phyloP scores from a whole-genome alignment of 148 eudicot genomes.

The Vaccinium darrowii region DNA sequence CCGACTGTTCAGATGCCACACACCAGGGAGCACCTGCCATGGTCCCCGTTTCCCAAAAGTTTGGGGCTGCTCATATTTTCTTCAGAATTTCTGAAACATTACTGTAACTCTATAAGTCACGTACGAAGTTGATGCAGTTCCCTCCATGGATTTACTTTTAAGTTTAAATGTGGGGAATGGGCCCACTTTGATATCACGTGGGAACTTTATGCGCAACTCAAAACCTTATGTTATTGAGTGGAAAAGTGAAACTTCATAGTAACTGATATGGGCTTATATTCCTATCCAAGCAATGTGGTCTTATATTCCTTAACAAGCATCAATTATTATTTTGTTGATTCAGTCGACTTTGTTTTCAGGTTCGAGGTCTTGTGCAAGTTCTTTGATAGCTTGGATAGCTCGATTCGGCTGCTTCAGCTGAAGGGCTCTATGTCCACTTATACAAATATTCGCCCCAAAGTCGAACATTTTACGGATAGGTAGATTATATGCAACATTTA shows the following conservation, averaged over 20 bases:
- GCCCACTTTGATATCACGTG: too few relatives aligned
- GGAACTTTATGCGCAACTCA: too few relatives aligned
- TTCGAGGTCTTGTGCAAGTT: constrained; percentile 56
- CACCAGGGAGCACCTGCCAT: too few relatives aligned
- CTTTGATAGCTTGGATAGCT: constrained; percentile 64
- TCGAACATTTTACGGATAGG: constrained; percentile 72
- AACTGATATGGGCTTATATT: too few relatives aligned
- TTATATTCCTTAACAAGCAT: not conserved
- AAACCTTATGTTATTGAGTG: not conserved
- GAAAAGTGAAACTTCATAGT: too few relatives aligned
- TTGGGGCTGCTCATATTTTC: too few relatives aligned
- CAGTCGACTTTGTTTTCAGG: constrained; percentile 34
- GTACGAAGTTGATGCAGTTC: not conserved
- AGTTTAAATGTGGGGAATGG: too few relatives aligned
- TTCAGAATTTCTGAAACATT: too few relatives aligned
- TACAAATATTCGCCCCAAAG: constrained; percentile 48
- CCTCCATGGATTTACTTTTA: not conserved
- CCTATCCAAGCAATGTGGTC: too few relatives aligned
- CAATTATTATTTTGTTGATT: not conserved
- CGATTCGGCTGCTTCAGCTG: constrained; percentile 52
- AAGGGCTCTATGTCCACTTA: constrained; percentile 44
- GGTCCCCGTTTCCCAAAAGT: too few relatives aligned
- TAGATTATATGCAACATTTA: constrained; percentile 18
- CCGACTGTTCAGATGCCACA: too few relatives aligned
- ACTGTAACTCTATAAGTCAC: too few relatives aligned